phyloP scores from a whole-genome alignment of 106 monocot genomes.

The Dioscorea zingiberensis region DNA sequence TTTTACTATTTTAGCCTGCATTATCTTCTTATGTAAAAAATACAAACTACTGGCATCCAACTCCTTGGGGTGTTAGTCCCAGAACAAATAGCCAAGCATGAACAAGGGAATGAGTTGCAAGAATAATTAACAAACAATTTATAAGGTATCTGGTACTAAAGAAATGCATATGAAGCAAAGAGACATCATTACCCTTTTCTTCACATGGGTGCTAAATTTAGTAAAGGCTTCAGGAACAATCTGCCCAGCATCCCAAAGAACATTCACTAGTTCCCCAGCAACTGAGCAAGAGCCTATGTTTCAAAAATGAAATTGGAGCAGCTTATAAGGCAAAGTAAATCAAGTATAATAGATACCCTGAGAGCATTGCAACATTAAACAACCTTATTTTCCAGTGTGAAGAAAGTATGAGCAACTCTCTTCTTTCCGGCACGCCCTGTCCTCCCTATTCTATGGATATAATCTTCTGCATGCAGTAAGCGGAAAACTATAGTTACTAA shows the following conservation, averaged over 20 bases:
- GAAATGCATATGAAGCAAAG: no score
- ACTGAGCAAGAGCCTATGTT: slow-evolving; percentile 63
- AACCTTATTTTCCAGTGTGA: slow-evolving; percentile 89
- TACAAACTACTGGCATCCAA: no score
- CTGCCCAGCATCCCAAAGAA: slow-evolving; percentile 90
- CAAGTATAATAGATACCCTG: background rate
- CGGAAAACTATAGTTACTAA: slow-evolving; percentile 93
- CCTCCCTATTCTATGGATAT: slow-evolving; percentile 92
- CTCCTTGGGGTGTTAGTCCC: no score
- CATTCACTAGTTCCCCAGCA: slow-evolving; percentile 97
- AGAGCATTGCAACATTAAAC: background rate
- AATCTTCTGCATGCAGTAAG: slow-evolving; percentile 95
- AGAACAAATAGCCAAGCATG: no score
- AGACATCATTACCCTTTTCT: slow-evolving; percentile 71
- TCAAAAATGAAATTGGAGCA: background rate
- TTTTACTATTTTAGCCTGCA: no score
- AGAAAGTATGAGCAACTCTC: slow-evolving; percentile 95
- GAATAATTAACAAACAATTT: no score
- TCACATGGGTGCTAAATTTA: slow-evolving; percentile 91
- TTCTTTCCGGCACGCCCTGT: slow-evolving; percentile 98
- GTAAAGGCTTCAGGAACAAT: slow-evolving; percentile 67
- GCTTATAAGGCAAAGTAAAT: background rate
- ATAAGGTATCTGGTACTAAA: no score
- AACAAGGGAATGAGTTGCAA: no score
- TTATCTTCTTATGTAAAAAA: no score